Evolutionary conservation across 75 land plant species (phyloP).

Genomic region (Pseudotsuga menziesii): DNA sequence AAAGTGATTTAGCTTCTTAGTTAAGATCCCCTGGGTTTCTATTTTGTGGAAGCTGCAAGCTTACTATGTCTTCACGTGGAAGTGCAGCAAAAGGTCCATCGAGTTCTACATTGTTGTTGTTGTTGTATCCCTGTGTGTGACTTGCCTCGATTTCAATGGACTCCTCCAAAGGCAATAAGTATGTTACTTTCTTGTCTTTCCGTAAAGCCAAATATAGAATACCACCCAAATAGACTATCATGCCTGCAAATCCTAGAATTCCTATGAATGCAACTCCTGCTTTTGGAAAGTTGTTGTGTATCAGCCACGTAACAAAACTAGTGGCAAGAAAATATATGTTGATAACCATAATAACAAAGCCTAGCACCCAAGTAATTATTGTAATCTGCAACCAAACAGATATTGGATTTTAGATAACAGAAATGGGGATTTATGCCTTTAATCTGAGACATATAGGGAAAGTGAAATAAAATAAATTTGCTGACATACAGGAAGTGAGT

Average conservation of each 20-base stretch:
- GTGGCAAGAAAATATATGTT: conserved; percentile 50
- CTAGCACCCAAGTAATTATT: conserved; percentile 58
- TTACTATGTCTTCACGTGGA: conserved; percentile 65
- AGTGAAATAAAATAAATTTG: not conserved
- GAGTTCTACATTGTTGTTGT: not conserved
- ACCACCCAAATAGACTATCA: conserved; percentile 44
- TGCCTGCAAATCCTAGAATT: conserved; percentile 53
- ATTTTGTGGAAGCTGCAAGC: conserved; percentile 61
- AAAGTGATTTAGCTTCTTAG: too few relatives aligned
- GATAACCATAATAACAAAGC: conserved; percentile 57
- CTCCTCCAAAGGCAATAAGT: conserved; percentile 28
- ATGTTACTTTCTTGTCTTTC: conserved; percentile 38
- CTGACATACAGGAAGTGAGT: conserved; percentile 41
- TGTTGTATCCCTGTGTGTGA: not conserved
- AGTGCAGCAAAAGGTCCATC: conserved; percentile 8
- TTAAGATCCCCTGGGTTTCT: not conserved
- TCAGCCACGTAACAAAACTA: conserved; percentile 43
- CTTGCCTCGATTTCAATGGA: conserved; percentile 9
- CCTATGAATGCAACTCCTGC: conserved; percentile 35
- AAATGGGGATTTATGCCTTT: too few relatives aligned
- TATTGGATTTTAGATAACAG: too few relatives aligned
- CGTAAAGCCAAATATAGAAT: conserved; percentile 46
- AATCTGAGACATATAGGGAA: too few relatives aligned
- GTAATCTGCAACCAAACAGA: conserved; percentile 21
- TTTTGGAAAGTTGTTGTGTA: conserved; percentile 23